Evolutionary conservation across 352 stramenopile species (phyloP).

Genomic region (Thraustotheca clavata): DNA sequence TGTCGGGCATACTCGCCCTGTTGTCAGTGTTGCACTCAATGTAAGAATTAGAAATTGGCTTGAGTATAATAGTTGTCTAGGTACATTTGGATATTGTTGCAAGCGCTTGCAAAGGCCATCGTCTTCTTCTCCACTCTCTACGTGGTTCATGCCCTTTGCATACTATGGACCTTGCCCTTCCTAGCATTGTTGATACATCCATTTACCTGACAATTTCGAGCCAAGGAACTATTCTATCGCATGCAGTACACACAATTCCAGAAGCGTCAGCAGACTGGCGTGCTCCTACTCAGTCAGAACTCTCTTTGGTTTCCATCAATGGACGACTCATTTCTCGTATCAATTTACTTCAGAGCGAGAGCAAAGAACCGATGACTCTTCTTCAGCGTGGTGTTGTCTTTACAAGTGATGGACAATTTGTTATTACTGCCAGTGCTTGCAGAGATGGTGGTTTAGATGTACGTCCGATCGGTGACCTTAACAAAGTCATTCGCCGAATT

Average conservation of each 20-base stretch:
- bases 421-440: slow-evolving; percentile 55
- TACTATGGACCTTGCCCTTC: slow-evolving; percentile 49
- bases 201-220: slow-evolving; percentile 69
- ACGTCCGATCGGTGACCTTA: slow-evolving; percentile 48
- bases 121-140: slow-evolving; percentile 65
- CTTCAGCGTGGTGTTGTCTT: slow-evolving; percentile 63
- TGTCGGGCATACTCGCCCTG: slow-evolving; percentile 63
- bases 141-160: slow-evolving; percentile 65
- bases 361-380: slow-evolving; percentile 35
- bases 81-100: slow-evolving; percentile 74
- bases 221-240: slow-evolving; percentile 60
- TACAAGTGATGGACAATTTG: slow-evolving; percentile 68
- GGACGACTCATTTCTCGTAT: slow-evolving; percentile 61
- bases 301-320: slow-evolving; percentile 79
- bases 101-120: slow-evolving; percentile 69
- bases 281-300: slow-evolving; percentile 47
- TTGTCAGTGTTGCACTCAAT: slow-evolving; percentile 71
- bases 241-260: slow-evolving; percentile 51
- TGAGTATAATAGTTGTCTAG: not conserved
- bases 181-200: slow-evolving; percentile 29
- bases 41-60: slow-evolving; percentile 7
- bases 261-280: slow-evolving; percentile 23
- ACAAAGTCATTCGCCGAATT: slow-evolving; percentile 56
- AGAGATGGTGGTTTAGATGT: slow-evolving; percentile 67
- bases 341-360: slow-evolving; percentile 35